Evolutionary conservation across 2,329 filamentous ascomycete genomes (phyloP).

Genomic region (Alternaria sp.): DNA sequence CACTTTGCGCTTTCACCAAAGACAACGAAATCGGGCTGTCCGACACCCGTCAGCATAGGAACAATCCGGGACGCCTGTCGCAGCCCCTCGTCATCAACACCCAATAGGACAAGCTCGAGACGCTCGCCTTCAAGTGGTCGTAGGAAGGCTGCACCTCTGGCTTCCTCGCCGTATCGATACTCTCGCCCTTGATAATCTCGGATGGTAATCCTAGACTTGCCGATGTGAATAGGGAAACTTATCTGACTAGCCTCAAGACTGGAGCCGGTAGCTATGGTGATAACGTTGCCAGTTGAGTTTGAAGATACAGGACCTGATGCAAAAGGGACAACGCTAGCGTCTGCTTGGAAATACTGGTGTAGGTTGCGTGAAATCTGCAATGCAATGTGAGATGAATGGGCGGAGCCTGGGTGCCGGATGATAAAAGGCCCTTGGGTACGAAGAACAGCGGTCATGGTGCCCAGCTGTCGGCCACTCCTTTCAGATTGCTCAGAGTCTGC

Average conservation of each 20-base stretch:
- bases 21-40: slow-evolving; percentile 66
- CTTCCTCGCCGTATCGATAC: slow-evolving; percentile 40
- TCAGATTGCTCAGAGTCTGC: slow-evolving; percentile 13
- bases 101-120: slow-evolving; percentile 67
- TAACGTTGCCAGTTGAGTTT: slow-evolving; percentile 55
- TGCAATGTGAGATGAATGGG: slow-evolving; percentile 52
- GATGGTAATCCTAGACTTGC: slow-evolving; percentile 29
- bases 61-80: slow-evolving; percentile 62
- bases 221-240: slow-evolving; percentile 46
- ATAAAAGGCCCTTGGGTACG: slow-evolving; percentile 57
- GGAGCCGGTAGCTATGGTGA: slow-evolving; percentile 51
- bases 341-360: slow-evolving; percentile 66
- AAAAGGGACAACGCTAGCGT: slow-evolving; percentile 53
- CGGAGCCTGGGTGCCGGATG: slow-evolving; percentile 50
- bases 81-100: slow-evolving; percentile 58
- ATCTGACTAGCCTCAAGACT: slow-evolving; percentile 30
- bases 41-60: slow-evolving; percentile 64
- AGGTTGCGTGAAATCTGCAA: slow-evolving; percentile 66
- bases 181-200: slow-evolving; percentile 31
- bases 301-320: neutral
- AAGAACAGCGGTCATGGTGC: slow-evolving; percentile 63
- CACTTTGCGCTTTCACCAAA: slow-evolving; percentile 57
- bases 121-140: slow-evolving; percentile 58
- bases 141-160: slow-evolving; percentile 62
- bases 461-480: slow-evolving; percentile 60